Conservation (phyloP, 805 yeast genomes). For the Barnettozyma siamensis region DNA sequence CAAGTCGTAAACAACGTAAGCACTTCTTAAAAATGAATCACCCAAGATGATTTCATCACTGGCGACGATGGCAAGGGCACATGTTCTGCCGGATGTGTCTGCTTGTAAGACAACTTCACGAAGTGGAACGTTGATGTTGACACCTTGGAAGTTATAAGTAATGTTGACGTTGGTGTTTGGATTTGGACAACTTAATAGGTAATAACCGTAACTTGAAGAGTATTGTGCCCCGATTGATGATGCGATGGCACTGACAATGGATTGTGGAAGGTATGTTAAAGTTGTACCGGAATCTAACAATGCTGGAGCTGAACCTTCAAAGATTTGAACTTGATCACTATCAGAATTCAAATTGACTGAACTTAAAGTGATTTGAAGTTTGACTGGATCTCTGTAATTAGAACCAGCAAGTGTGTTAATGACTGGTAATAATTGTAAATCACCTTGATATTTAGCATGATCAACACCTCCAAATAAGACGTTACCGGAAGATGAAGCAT, state of each 20-base stretch:
- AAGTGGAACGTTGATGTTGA: slow-evolving; percentile 46
- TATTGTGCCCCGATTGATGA: slow-evolving; percentile 38
- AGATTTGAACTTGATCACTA: slow-evolving; percentile 1
- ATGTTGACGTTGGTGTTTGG: slow-evolving; percentile 16
- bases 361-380: slow-evolving; percentile 41
- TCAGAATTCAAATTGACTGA: slow-evolving; percentile 10
- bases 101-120: slow-evolving; percentile 27
- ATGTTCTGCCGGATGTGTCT: slow-evolving; percentile 23
- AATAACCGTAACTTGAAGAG: slow-evolving; percentile 37
- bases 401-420: slow-evolving; percentile 24
- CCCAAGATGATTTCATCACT: slow-evolving; percentile 40
- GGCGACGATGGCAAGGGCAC: slow-evolving; percentile 39
- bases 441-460: slow-evolving; percentile 52
- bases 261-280: slow-evolving; percentile 38
- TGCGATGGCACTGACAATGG: slow-evolving; percentile 32
- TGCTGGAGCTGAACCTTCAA: slow-evolving; percentile 26
- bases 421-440: slow-evolving; percentile 43
- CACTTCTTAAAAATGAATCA: slow-evolving; percentile 45
- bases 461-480: slow-evolving; percentile 72
- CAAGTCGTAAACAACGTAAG: slow-evolving; percentile 51
- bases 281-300: slow-evolving; percentile 41
- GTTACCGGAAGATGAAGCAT: slow-evolving; percentile 40
- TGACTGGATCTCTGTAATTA: slow-evolving; percentile 34
- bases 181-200: slow-evolving; percentile 39
- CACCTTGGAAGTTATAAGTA: slow-evolving; percentile 48